A percentile compares a stretch with the other conserved stretches of the same genome.
Evolutionary conservation across 2,329 filamentous ascomycete species (phyloP).

Genomic region (Cordyceps cateniannulata): DNA sequence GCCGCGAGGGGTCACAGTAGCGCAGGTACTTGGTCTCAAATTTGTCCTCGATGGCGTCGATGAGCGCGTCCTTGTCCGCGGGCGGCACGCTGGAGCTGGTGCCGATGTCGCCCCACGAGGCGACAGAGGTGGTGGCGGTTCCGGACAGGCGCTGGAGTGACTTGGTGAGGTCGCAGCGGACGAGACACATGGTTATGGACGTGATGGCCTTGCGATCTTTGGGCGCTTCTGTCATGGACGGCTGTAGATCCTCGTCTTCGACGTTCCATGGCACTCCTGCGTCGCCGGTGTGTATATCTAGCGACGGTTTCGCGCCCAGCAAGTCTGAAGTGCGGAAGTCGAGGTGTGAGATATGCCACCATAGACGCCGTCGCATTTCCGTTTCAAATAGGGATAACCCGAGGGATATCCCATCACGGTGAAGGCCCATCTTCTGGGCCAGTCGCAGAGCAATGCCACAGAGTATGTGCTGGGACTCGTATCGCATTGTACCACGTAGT

Average conservation of each 20-base stretch:
- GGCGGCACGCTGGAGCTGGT: not conserved
- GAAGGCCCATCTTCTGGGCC: conserved; percentile 27
- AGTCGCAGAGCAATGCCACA: conserved; percentile 28
- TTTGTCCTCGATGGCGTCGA: conserved; percentile 9
- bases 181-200: conserved; percentile 2
- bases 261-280: conserved; percentile 3
- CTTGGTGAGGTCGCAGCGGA: conserved; percentile 9
- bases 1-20: conserved; percentile 14
- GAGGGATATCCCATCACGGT: not conserved
- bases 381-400: conserved; percentile 9
- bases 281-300: conserved; percentile 7
- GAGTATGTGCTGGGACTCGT: conserved; percentile 12
- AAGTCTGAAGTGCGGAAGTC: conserved; percentile 11
- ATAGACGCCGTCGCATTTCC: conserved; percentile 11
- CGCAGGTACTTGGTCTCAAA: conserved; percentile 14
- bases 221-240: conserved; percentile 8
- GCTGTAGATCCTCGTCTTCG: conserved; percentile 7
- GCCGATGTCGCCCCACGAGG: not conserved
- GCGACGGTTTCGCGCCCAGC: conserved; percentile 1
- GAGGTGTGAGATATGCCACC: conserved; percentile 12
- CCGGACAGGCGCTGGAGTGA: not conserved
- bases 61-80: not conserved
- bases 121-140: not conserved
- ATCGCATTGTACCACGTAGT: conserved; percentile 2
- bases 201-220: conserved; percentile 10